phyloP scores from a whole-genome alignment of 495 filamentous ascomycete genomes.

The Tirmania nivea region DNA sequence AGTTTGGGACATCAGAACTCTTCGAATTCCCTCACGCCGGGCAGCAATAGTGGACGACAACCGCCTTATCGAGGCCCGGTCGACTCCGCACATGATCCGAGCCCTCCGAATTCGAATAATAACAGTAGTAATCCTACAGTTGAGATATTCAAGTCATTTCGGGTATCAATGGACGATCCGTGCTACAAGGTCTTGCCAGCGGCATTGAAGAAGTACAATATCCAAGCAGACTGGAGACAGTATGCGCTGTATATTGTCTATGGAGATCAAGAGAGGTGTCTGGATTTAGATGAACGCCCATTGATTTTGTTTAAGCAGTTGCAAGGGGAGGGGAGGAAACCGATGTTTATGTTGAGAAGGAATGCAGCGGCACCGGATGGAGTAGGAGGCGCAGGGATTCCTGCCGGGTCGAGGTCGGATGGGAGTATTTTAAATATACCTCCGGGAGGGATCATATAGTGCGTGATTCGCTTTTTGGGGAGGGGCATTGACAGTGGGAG shows the following conservation, averaged over 20 bases:
- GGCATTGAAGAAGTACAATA: slow-evolving; percentile 92
- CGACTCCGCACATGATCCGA: too few relatives aligned
- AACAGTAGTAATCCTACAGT: slow-evolving; percentile 25
- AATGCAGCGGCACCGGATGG: slow-evolving; percentile 6
- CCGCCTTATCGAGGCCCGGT: too few relatives aligned
- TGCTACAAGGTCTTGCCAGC: slow-evolving; percentile 94
- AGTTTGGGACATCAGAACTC: not conserved
- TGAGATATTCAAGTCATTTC: slow-evolving; percentile 96
- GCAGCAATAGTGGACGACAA: too few relatives aligned
- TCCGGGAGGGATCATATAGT: slow-evolving; percentile 14
- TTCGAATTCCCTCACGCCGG: not conserved
- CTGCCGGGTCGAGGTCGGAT: not conserved
- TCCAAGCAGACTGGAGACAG: slow-evolving; percentile 87
- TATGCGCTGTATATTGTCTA: slow-evolving; percentile 97
- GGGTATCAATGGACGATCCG: slow-evolving; percentile 91
- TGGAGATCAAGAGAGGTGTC: slow-evolving; percentile 85
- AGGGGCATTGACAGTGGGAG: too few relatives aligned
- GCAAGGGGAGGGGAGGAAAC: slow-evolving; percentile 87
- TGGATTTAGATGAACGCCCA: slow-evolving; percentile 78
- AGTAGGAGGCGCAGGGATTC: not conserved
- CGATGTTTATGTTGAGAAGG: slow-evolving; percentile 87
- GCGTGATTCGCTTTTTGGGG: too few relatives aligned
- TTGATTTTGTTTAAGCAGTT: slow-evolving; percentile 92
- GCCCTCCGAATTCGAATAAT: not conserved
- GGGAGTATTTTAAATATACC: not conserved